Evolutionary conservation across 2,329 filamentous ascomycete species (phyloP).

Genomic region (Verticillium nonalfalfae): DNA sequence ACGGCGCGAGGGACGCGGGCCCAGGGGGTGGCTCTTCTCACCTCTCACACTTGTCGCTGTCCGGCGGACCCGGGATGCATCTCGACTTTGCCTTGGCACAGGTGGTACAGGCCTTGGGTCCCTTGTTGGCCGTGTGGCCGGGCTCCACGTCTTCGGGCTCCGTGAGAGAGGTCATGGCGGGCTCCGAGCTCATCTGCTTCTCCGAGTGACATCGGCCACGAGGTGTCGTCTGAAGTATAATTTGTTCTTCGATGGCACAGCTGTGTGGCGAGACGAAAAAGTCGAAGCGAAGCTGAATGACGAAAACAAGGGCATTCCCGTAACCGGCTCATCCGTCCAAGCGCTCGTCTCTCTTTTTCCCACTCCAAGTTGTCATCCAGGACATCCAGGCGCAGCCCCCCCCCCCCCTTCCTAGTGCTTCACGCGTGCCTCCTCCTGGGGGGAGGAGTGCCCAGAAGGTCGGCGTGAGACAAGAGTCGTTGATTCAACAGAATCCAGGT

Average conservation of each 20-base stretch:
- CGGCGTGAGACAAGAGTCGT: not conserved
- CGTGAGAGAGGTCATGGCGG: conserved; percentile 9
- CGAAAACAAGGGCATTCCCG: no score
- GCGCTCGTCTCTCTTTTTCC: no score
- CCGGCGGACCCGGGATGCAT: conserved; percentile 35
- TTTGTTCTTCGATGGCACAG: not conserved
- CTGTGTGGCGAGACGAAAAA: no score
- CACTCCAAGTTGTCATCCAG: no score
- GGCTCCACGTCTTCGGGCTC: conserved; percentile 4
- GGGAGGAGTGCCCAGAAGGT: not conserved
- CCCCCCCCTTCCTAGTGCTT: no score
- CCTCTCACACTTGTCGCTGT: conserved; percentile 39
- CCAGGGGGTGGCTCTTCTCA: conserved; percentile 15
- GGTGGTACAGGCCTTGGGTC: conserved; percentile 41
- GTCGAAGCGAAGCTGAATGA: no score
- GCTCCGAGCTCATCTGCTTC: no score
- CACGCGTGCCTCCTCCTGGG: not conserved
- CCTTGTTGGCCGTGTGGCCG: conserved; percentile 22
- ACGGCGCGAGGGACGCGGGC: not conserved
- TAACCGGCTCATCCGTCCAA: no score
- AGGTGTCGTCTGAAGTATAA: not conserved
- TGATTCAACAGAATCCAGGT: not conserved
- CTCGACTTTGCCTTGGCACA: conserved; percentile 47
- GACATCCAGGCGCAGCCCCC: not conserved
- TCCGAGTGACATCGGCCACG: not conserved